phyloP scores from a whole-genome alignment of 2,329 filamentous ascomycete genomes.

The Tolypocladium album region DNA sequence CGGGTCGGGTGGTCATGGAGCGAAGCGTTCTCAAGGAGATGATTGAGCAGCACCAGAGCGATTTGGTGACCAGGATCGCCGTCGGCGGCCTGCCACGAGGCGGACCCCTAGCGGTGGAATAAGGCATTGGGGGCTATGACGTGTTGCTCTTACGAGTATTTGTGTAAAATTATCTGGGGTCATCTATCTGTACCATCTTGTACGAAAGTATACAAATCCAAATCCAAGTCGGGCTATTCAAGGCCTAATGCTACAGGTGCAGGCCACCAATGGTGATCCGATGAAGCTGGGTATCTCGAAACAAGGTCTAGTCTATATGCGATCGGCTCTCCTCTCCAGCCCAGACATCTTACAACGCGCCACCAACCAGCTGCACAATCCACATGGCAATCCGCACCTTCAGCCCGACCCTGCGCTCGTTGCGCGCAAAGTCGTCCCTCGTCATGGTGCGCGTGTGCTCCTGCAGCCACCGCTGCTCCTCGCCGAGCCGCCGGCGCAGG shows the following conservation, averaged over 20 bases:
- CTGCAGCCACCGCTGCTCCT: constrained; percentile 73
- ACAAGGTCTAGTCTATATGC: constrained; percentile 1
- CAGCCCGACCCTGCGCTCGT: constrained; percentile 74
- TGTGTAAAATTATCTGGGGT: neutral
- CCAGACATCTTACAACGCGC: constrained; percentile 53
- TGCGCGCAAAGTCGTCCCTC: constrained; percentile 67
- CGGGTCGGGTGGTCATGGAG: constrained; percentile 79
- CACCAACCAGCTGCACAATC: constrained; percentile 78
- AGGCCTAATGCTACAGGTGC: neutral
- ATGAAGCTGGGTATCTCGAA: neutral
- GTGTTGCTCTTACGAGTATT: neutral
- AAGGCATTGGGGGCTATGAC: constrained; percentile 18
- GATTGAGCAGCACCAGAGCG: constrained; percentile 60
- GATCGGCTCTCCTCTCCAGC: neutral
- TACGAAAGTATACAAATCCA: neutral
- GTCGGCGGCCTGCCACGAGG: constrained; percentile 27
- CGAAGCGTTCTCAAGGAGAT: constrained; percentile 66
- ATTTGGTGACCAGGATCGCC: constrained; percentile 41
- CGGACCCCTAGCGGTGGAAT: constrained; percentile 24
- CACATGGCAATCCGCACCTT: constrained; percentile 87
- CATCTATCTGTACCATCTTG: neutral
- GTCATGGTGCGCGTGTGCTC: constrained; percentile 59
- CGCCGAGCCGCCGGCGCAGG: constrained; percentile 61
- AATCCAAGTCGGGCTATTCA: neutral
- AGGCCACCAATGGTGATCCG: neutral